phyloP scores from a whole-genome alignment of 1,284 basidiomycete species.

The Agroathelia rolfsii region DNA sequence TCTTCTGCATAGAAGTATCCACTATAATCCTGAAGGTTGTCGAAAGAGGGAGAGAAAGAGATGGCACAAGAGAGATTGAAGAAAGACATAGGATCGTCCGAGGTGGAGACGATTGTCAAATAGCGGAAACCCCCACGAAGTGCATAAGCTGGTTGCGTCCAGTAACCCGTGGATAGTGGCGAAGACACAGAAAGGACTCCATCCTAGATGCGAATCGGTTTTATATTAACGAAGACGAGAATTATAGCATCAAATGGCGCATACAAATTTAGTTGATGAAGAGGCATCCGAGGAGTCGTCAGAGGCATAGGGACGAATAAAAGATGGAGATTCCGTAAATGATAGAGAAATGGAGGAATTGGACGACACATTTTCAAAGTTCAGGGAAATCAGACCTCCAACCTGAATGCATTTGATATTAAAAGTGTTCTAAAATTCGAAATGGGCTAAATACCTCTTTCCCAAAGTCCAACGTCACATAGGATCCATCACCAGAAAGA shows the following conservation, averaged over 20 bases:
- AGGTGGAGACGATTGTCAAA: constrained; percentile 35
- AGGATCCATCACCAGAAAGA: constrained; percentile 28
- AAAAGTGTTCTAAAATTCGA: background rate
- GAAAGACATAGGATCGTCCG: constrained; percentile 26
- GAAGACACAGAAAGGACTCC: constrained; percentile 20
- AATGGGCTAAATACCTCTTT: constrained; percentile 26
- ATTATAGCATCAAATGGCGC: too few relatives aligned
- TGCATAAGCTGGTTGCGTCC: constrained; percentile 31
- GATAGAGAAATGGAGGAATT: constrained; percentile 31
- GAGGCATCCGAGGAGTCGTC: constrained; percentile 32
- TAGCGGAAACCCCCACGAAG: constrained; percentile 42
- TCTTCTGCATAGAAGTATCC: constrained; percentile 41
- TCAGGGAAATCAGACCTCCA: constrained; percentile 34
- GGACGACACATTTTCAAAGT: constrained; percentile 21
- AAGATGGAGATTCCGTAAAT: constrained; percentile 38
- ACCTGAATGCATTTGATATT: constrained; percentile 22
- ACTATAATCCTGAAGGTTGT: constrained; percentile 33
- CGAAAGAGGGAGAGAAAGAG: constrained; percentile 38
- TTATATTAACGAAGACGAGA: too few relatives aligned
- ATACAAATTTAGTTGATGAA: too few relatives aligned
- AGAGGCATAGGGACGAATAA: constrained; percentile 31
- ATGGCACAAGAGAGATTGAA: constrained; percentile 36
- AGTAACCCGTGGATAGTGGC: constrained; percentile 25
- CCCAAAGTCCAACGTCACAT: constrained; percentile 35
- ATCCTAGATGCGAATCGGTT: constrained; percentile 21